Evolutionary conservation across 495 filamentous ascomycete genomes (phyloP).

Genomic region (Hyaloscypha hepaticicola): DNA sequence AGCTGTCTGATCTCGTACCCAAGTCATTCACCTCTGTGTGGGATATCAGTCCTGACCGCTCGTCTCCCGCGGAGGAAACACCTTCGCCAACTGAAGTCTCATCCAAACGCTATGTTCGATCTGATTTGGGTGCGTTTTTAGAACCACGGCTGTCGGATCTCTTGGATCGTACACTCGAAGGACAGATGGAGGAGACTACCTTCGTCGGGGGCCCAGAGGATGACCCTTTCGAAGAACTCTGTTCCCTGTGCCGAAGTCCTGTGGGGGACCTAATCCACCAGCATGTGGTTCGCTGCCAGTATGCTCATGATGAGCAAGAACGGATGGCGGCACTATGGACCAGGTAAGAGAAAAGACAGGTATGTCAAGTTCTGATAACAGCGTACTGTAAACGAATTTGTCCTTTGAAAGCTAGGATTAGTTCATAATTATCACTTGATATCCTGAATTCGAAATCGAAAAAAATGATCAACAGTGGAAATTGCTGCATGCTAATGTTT

Average conservation of each 20-base stretch:
- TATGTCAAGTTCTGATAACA: background rate
- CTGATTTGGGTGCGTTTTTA: background rate
- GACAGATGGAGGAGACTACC: constrained; percentile 2
- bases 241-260: constrained; percentile 3
- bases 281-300: constrained; percentile 11
- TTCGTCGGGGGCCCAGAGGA: constrained; percentile 7
- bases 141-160: constrained; percentile 3
- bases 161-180: constrained; percentile 6
- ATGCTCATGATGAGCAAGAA: constrained; percentile 12
- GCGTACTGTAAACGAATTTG: no score
- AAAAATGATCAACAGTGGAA: background rate
- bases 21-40: background rate
- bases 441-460: background rate
- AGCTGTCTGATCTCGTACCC: background rate
- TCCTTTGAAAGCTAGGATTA: no score
- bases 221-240: background rate
- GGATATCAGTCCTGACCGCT: background rate
- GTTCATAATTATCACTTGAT: background rate
- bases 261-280: constrained; percentile 10
- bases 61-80: background rate
- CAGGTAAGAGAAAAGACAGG: background rate
- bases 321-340: background rate
- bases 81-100: background rate
- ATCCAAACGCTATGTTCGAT: background rate
- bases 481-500: background rate